Evolutionary conservation across 805 yeast genomes (phyloP), one percentile per base, ranked within the genome.

Genomic region (Yamadazyma laniorum): DNA sequence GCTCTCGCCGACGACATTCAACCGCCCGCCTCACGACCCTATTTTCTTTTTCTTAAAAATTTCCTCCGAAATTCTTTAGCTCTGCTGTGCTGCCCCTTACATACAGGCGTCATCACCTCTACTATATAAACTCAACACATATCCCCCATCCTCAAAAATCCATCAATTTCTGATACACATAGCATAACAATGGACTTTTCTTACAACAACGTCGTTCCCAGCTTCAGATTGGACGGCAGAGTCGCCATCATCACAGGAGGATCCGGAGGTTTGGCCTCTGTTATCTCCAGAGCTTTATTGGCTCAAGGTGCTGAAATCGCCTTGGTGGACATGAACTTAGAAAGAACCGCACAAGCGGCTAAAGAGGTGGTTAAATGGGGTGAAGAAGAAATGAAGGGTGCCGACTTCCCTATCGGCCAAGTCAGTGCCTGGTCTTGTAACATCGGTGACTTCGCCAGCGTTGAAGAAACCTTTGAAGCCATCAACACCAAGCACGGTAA

Each of bases 241-340:
- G 67, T 82, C 39, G 87, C 88, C 29, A 70, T 85, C 31, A 66
- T 85, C 46, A 85, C 93, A 25, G 93, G 93, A 32, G 93, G 90
- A 6, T 81, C 88, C 25, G 93, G 93, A 33, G 91, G 90, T 13
- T 66, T 85, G 49, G 81, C 86, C 1, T 65, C 80, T 25, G 79
- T 82, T 12, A 55, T 83, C 37, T 69, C 83, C 40, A 75, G 80
- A 52, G 85, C 86, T 13, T 63, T 85, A 25, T 59, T 85, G 9
- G 85, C 85, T 3, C 85, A 84, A 51, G 95, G 91, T 25, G 86
- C 91, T 3, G 79, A 80, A 16, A 65, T 85, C 29, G 93, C 93
- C 19, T 68, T 85, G 30, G 70, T 84, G 25, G 93, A 85, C 58
- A 71, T 81, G 64, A 77, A 79, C 63, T 60, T 74, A 53, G 80